Base-by-base conservation (phyloP, 2,329 filamentous ascomycete species). In the Colletotrichum higginsianum region DNA sequence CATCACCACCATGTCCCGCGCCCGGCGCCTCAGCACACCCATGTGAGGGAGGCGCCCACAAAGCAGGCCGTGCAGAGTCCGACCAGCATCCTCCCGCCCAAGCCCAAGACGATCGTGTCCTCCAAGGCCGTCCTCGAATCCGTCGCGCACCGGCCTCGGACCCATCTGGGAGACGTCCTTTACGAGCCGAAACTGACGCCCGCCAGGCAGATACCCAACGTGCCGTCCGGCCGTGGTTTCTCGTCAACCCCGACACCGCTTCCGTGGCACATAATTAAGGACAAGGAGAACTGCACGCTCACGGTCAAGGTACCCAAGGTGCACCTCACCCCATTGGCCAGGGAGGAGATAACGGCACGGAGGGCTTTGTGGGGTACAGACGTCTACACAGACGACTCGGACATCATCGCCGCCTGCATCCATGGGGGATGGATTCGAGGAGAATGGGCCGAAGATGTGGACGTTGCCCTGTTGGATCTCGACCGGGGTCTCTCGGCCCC, bases 301-400 rank as follows among this genome's bases (percentile, higher is more conserved):
- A 98, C 94, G 0, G 88, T 99, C 72, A 94, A 96, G 76, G 91
- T 99, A 8, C 93, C 95, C 2, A 90, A 93, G 38, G 89, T 93
- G 58, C 94, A 96, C 77, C 85, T 99, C 9, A 89, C 89, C 11
- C 81, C 90, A 0, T 83, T 86, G 9, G 89, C 93, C 30, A 89
- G 96, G 40, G 93, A 96, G 79, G 94, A 97, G 75, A 95, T 98
- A 62, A 97, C 95, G 13, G 84, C 90, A 9, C 89, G 94, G 44
- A 89, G 93, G 23, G 93, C 94, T 9, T 81, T 99, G 0, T 99
- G 96, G 95, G 96, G 96, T 1, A 96, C 94, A 0, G 95, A 97
- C 47, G 89, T 99, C 8, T 98, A 98, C 79, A 97, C 95, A 0
- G 96, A 99, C 76, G 96, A 99, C 81, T 98, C 95, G 0, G 96